phyloP scores from a whole-genome alignment of 768 basidiomycete species.

The Porpolomopsis calyptriformis region DNA sequence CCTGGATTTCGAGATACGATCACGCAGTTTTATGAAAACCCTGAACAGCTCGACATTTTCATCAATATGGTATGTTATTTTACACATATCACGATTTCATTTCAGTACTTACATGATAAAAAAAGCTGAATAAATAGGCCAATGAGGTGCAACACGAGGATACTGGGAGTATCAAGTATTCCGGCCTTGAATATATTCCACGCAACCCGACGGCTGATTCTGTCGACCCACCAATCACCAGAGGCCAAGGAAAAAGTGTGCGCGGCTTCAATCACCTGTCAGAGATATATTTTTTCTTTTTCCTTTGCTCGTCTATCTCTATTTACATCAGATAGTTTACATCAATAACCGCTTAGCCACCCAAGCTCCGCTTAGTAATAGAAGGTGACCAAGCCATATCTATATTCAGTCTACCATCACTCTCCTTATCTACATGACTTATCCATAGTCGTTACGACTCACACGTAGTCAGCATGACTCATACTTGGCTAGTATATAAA shows the following conservation, averaged over 20 bases:
- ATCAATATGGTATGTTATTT: neutral
- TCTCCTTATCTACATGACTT: too few relatives aligned
- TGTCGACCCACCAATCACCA: constrained; percentile 1
- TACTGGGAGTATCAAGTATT: neutral
- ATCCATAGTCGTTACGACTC: too few relatives aligned
- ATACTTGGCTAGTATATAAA: too few relatives aligned
- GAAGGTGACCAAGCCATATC: too few relatives aligned
- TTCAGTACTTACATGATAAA: neutral
- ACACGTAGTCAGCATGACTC: too few relatives aligned
- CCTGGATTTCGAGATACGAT: neutral
- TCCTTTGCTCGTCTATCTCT: too few relatives aligned
- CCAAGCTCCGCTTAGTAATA: too few relatives aligned
- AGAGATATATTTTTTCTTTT: too few relatives aligned
- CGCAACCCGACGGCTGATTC: neutral
- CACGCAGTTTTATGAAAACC: neutral
- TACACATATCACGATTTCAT: neutral
- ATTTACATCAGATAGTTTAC: too few relatives aligned
- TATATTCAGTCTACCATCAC: too few relatives aligned
- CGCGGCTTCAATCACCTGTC: constrained; percentile 5
- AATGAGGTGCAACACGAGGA: neutral
- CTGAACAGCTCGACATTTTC: neutral
- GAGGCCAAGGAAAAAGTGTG: neutral
- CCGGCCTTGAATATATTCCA: constrained; percentile 1
- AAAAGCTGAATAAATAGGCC: neutral
- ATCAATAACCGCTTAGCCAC: too few relatives aligned